Conservation (phyloP, 208 protist species). For the Kentomonas sorsogonicus region DNA sequence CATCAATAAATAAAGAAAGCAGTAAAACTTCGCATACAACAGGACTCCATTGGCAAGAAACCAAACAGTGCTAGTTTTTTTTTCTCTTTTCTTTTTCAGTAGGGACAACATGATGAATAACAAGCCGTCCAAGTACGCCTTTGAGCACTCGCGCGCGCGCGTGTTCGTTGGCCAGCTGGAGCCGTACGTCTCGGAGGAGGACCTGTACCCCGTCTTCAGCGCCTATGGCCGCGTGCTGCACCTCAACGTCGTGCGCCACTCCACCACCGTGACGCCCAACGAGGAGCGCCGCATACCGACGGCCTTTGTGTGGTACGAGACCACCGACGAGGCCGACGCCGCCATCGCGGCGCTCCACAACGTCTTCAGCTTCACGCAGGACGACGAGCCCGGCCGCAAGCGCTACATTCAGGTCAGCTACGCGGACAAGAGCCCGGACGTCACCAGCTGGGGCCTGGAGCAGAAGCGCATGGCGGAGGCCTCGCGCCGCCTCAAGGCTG, state of each 20-base stretch:
- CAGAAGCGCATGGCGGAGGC: conserved; percentile 43
- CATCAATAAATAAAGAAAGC: too few relatives aligned
- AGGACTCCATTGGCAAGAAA: too few relatives aligned
- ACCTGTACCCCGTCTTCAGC: conserved; percentile 58
- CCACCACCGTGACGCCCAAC: conserved; percentile 53
- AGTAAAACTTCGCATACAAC: too few relatives aligned
- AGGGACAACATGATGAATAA: too few relatives aligned
- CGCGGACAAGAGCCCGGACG: conserved; percentile 47
- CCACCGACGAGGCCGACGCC: conserved; percentile 48
- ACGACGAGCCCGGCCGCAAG: conserved; percentile 43
- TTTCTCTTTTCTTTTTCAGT: background rate
- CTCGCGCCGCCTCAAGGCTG: conserved; percentile 16
- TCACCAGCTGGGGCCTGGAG: conserved; percentile 32
- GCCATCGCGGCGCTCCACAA: conserved; percentile 69
- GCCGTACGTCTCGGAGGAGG: conserved; percentile 56
- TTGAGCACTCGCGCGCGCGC: conserved; percentile 40
- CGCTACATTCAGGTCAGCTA: conserved; percentile 72
- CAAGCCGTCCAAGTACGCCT: conserved; percentile 29
- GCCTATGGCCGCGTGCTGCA: conserved; percentile 49
- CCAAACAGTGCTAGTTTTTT: too few relatives aligned
- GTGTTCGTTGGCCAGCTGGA: conserved; percentile 68
- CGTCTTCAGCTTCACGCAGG: conserved; percentile 47
- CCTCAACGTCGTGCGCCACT: conserved; percentile 57
- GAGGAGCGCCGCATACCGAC: conserved; percentile 50
- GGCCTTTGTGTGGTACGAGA: conserved; percentile 65